phyloP scores from a whole-genome alignment of 441 rosid species.

The Raphanus hybrid region DNA sequence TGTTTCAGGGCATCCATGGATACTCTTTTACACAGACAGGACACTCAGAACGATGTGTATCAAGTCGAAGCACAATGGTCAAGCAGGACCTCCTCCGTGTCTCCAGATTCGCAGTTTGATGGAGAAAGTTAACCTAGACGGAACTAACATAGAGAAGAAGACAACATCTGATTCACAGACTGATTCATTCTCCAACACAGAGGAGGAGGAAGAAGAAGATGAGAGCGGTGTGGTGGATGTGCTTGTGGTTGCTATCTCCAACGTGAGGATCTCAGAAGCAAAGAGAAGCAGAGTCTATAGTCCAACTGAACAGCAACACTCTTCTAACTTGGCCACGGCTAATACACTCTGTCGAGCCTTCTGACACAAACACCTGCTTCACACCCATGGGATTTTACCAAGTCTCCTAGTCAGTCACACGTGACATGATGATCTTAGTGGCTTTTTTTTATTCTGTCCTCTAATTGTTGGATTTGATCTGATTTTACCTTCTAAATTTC shows the following conservation, averaged over 20 bases:
- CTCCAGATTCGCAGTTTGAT: slow-evolving; percentile 37
- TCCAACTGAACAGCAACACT: background rate
- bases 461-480: too few relatives aligned
- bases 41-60: slow-evolving; percentile 63
- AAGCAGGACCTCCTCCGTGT: slow-evolving; percentile 46
- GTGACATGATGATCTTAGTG: too few relatives aligned
- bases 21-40: slow-evolving; percentile 83
- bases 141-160: background rate
- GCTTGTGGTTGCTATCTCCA: slow-evolving; percentile 83
- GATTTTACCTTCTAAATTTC: too few relatives aligned
- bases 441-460: too few relatives aligned
- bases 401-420: too few relatives aligned
- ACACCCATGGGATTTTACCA: too few relatives aligned
- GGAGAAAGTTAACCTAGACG: slow-evolving; percentile 20
- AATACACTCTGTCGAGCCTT: too few relatives aligned
- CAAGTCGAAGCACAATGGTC: slow-evolving; percentile 69
- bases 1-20: slow-evolving; percentile 89
- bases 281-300: slow-evolving; percentile 87
- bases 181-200: slow-evolving; percentile 51
- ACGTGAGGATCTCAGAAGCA: slow-evolving; percentile 85
- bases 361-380: too few relatives aligned
- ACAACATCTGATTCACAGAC: slow-evolving; percentile 31
- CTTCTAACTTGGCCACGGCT: too few relatives aligned
- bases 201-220: slow-evolving; percentile 79
- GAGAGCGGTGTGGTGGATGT: slow-evolving; percentile 82